Conservation (phyloP, 1,284 basidiomycete genomes). For the Pseudozyma flocculosa region DNA sequence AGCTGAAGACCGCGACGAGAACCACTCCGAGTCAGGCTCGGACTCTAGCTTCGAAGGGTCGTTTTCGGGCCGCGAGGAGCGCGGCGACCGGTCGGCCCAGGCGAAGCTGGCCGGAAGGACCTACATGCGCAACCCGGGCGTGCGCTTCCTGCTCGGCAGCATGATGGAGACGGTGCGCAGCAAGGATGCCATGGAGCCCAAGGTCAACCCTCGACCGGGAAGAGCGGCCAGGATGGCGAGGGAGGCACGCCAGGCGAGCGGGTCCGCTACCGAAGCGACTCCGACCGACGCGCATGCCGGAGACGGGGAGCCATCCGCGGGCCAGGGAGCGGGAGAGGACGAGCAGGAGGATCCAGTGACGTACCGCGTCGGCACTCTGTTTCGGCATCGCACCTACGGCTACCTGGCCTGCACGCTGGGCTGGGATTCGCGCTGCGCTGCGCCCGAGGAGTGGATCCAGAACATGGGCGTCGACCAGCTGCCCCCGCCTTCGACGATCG, state of each 20-base stretch:
- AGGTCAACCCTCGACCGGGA: conserved; percentile 6
- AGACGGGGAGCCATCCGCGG: no score
- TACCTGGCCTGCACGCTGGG: conserved; percentile 26
- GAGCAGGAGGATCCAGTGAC: conserved; percentile 9
- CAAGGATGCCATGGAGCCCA: conserved; percentile 11
- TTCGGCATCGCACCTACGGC: conserved; percentile 37
- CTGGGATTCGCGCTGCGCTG: conserved; percentile 34
- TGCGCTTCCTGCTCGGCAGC: conserved; percentile 6
- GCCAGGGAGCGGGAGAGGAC: no score
- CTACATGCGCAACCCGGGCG: conserved; percentile 6
- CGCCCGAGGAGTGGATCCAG: conserved; percentile 36
- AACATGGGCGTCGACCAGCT: conserved; percentile 42
- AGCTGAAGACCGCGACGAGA: no score
- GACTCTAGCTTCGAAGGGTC: conserved; percentile 16
- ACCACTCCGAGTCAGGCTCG: conserved; percentile 12
- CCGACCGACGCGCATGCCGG: no score
- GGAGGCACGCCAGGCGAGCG: neutral
- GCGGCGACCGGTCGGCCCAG: neutral
- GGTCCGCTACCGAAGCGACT: no score
- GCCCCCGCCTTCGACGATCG: conserved; percentile 5
- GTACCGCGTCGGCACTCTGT: conserved; percentile 33
- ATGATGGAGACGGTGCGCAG: conserved; percentile 18
- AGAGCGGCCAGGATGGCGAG: conserved; percentile 1
- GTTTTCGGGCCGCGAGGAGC: conserved; percentile 6
- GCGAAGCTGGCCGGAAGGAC: neutral